Base-by-base conservation (phyloP, 352 stramenopile species). In the Phytophthora megakarya region DNA sequence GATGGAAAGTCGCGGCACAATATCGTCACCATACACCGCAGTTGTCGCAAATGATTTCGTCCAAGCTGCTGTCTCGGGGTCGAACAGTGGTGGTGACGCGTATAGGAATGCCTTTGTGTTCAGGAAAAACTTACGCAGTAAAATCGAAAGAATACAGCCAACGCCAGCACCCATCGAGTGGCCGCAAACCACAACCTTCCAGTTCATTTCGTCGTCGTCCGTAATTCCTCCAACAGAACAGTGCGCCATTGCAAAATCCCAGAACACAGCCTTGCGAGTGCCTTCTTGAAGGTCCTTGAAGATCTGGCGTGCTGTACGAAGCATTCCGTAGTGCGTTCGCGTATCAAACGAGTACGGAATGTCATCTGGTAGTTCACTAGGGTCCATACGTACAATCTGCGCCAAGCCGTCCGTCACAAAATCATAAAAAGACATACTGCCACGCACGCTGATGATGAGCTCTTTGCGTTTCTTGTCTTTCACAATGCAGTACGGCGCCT, bases 111-210 rank as follows among this genome's bases (percentile, higher is more conserved):
- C 84, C 10, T 74, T 74, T 1, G 84, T 86, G 1, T 65, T 68
- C 0, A 72, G 73, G 44, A 91, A 92, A 18, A 78, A 30, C n/a
- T 78, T 78, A 25, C 70, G 72, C 10, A 93, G 70, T 45, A 95
- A 63, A 26, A 95, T 62, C 1, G 75, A 67, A 11, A 96, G 65
- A 40, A 96, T 86, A 19, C 78, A 80, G 22, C 73, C 81, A 9
- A 93, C 85, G 8, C 82, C 88, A n/a, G 81, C 88, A 26, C 88
- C 86, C 73, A 95, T 89, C 42, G 84, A 93, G 71, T 96, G 88
- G 5, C 88, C 88, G 18, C 76, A 87, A 6, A 95, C 72, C 12
- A 93, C 84, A 54, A 96, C 75, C 43, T 75, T 80, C 82, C 81
- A 92, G 43, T 75, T 57, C n/a, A 37, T 65, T 9, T 64, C 44